phyloP scores from a whole-genome alignment of 306 rosid species.

The Dryas octopetala region DNA sequence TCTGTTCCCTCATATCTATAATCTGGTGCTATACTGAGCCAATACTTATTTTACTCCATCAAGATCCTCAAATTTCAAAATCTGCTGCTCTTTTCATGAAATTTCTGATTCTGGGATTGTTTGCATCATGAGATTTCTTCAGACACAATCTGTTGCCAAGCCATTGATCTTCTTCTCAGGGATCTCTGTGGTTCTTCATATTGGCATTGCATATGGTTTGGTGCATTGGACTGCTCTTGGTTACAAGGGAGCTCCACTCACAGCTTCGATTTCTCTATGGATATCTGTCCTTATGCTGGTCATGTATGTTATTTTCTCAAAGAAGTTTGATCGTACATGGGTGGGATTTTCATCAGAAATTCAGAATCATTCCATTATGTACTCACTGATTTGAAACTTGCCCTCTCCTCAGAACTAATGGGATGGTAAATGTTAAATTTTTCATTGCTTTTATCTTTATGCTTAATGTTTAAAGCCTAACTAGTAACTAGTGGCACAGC shows the following conservation, averaged over 20 bases:
- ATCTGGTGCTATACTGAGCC: conserved; percentile 64
- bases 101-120: conserved; percentile 60
- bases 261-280: conserved; percentile 66
- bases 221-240: conserved; percentile 48
- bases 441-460: not conserved
- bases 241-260: conserved; percentile 66
- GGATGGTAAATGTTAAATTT: conserved; percentile 52
- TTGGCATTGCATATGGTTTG: conserved; percentile 55
- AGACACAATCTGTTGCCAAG: conserved; percentile 32
- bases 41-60: conserved; percentile 59
- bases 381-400: conserved; percentile 53
- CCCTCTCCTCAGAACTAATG: conserved; percentile 83
- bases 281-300: conserved; percentile 43
- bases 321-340: conserved; percentile 66
- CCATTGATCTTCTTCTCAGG: conserved; percentile 21
- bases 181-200: conserved; percentile 48
- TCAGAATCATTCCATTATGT: conserved; percentile 42
- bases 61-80: conserved; percentile 53
- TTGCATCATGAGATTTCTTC: conserved; percentile 76
- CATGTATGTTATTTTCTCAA: conserved; percentile 41
- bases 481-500: no score
- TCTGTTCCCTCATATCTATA: conserved; percentile 47
- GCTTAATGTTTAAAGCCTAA: not conserved
- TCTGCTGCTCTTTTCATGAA: conserved; percentile 55
- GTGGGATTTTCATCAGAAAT: conserved; percentile 50